phyloP scores from a whole-genome alignment of 768 basidiomycete genomes.

The Rickenella mellea region DNA sequence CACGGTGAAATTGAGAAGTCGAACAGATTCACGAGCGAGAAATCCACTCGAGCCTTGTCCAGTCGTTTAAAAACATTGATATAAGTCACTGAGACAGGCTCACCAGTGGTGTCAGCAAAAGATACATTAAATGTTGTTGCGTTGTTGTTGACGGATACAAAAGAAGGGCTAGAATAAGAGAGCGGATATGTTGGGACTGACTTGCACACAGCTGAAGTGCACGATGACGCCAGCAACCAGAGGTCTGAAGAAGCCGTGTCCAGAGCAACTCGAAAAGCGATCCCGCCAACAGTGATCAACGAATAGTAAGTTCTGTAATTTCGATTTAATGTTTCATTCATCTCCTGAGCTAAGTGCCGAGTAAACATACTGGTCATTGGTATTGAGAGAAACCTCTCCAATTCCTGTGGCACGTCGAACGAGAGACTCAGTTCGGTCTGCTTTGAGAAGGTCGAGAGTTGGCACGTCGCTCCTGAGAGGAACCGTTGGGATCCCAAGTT shows the following conservation, averaged over 20 bases:
- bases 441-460: too few species aligned
- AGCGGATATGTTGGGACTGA: slow-evolving; percentile 64
- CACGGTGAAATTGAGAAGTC: slow-evolving; percentile 50
- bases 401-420: too few species aligned
- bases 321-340: slow-evolving; percentile 1
- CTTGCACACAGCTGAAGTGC: slow-evolving; percentile 44
- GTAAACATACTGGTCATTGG: slow-evolving; percentile 33
- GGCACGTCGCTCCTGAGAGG: too few species aligned
- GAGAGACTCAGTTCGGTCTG: too few species aligned
- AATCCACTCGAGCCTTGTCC: slow-evolving; percentile 55
- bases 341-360: slow-evolving; percentile 1
- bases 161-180: slow-evolving; percentile 55
- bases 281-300: slow-evolving; percentile 47
- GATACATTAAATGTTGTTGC: slow-evolving; percentile 45
- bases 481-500: too few species aligned
- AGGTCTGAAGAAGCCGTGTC: slow-evolving; percentile 71
- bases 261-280: slow-evolving; percentile 58
- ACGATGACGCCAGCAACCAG: slow-evolving; percentile 62
- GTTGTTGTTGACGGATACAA: slow-evolving; percentile 51
- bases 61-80: not conserved
- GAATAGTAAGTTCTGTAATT: slow-evolving; percentile 55
- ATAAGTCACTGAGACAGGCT: slow-evolving; percentile 15
- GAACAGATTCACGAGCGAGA: slow-evolving; percentile 55
- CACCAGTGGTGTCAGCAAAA: slow-evolving; percentile 66
- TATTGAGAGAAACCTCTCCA: slow-evolving; percentile 32